phyloP scores from a whole-genome alignment of 257 asterid species.

The Fraxinus americana region DNA sequence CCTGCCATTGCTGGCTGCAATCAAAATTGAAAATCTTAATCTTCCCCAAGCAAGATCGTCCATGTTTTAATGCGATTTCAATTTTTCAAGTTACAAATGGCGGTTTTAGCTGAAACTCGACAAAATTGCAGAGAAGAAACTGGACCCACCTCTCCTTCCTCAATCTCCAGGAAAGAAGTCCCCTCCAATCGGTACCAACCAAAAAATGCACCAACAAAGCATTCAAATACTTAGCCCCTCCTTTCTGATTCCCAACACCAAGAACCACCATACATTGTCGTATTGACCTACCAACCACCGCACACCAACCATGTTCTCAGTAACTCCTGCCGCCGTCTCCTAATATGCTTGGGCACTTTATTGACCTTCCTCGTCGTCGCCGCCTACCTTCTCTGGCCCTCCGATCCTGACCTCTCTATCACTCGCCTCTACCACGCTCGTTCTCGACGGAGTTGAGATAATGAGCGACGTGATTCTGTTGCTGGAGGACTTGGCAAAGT shows the following conservation, averaged over 20 bases:
- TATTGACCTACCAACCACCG: conserved; percentile 48
- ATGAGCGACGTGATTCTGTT: conserved; percentile 58
- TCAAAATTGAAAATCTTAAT: too few relatives aligned
- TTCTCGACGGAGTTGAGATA: conserved; percentile 62
- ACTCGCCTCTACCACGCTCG: conserved; percentile 77
- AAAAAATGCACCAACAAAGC: conserved; percentile 43
- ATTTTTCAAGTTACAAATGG: too few relatives aligned
- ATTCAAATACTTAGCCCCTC: conserved; percentile 43
- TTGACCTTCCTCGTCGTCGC: conserved; percentile 57
- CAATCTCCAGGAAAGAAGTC: not conserved
- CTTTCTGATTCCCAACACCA: conserved; percentile 37
- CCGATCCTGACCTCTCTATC: conserved; percentile 69
- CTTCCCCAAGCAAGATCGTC: too few relatives aligned
- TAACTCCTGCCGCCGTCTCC: conserved; percentile 42
- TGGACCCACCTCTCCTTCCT: not conserved
- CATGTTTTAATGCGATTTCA: too few relatives aligned
- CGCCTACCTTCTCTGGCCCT: conserved; percentile 72
- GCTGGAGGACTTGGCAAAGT: conserved; percentile 72
- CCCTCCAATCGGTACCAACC: not conserved
- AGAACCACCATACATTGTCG: conserved; percentile 52
- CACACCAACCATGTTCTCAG: conserved; percentile 43
- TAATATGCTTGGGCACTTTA: conserved; percentile 39
- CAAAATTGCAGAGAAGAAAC: conserved; percentile 12
- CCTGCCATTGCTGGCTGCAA: too few relatives aligned
- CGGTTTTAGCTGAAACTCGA: not conserved